Evolutionary conservation across 73 alveolate genomes (phyloP).

Genomic region (Urostyla sp.): DNA sequence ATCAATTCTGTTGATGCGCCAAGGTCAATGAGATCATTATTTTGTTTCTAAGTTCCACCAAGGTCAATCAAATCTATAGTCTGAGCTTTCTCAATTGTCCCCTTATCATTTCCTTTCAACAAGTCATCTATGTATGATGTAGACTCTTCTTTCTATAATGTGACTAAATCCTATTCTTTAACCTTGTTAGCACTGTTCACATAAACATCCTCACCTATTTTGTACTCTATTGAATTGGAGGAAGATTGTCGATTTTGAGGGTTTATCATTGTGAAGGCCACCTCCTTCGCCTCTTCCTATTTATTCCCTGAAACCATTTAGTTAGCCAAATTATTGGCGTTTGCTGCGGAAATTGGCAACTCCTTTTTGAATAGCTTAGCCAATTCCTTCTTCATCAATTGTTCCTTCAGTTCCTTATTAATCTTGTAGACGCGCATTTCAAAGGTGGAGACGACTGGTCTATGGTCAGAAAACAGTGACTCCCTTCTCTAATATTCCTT

Average conservation of each 20-base stretch:
- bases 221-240: background rate
- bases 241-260: too few species aligned
- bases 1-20: background rate
- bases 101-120: background rate
- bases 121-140: slow-evolving; percentile 21
- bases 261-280: too few species aligned
- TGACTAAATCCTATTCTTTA: background rate
- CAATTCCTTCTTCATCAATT: slow-evolving; percentile 21
- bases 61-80: slow-evolving; percentile 11
- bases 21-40: slow-evolving; percentile 10
- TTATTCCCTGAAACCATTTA: background rate
- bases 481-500: slow-evolving; percentile 84
- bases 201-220: slow-evolving; percentile 21
- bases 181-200: too few species aligned
- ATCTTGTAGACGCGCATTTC: slow-evolving; percentile 74
- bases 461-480: slow-evolving; percentile 89
- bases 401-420: slow-evolving; percentile 59
- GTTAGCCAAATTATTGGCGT: slow-evolving; percentile 12
- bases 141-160: slow-evolving; percentile 3
- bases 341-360: background rate
- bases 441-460: slow-evolving; percentile 85
- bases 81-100: background rate
- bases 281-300: background rate
- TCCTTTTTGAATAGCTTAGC: slow-evolving; percentile 25
- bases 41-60: background rate